These are phyloP conservation scores for Akebia trifoliata DNA, from an alignment of 164 flowering plant species.

Conservation along the genomic window DNA sequence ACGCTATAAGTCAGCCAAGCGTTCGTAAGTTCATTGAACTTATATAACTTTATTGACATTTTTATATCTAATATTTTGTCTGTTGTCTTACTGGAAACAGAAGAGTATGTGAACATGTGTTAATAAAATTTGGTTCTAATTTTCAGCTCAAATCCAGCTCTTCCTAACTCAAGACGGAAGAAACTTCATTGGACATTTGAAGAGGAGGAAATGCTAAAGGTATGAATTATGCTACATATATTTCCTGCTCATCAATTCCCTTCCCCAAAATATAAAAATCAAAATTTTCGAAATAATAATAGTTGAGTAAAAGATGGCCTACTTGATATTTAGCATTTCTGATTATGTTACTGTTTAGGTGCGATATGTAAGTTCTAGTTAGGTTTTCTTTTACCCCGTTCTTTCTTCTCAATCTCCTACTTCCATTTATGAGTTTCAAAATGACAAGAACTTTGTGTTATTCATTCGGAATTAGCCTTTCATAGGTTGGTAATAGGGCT, in stretches of 20 bases:
- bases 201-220: slow-evolving; percentile 59
- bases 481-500: not conserved
- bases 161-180: slow-evolving; percentile 28
- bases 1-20: slow-evolving; percentile 1
- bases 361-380: too few relatives aligned
- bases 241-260: not conserved
- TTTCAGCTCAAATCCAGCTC: slow-evolving; percentile 22
- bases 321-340: too few relatives aligned
- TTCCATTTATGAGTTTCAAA: too few relatives aligned
- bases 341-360: too few relatives aligned
- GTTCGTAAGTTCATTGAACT: slow-evolving; percentile 8
- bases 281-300: not conserved
- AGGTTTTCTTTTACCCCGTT: too few relatives aligned
- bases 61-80: not conserved
- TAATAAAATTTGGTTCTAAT: not conserved
- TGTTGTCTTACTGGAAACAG: not conserved
- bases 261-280: not conserved
- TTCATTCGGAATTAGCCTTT: not conserved
- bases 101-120: not conserved
- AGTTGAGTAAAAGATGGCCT: not conserved
- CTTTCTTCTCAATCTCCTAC: too few relatives aligned
- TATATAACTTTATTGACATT: too few relatives aligned
- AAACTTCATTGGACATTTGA: slow-evolving; percentile 38
- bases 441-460: not conserved
- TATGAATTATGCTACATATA: slow-evolving; percentile 9